Conservation (phyloP, 352 stramenopile species). For the Thalassiosira livingstoniorum region DNA sequence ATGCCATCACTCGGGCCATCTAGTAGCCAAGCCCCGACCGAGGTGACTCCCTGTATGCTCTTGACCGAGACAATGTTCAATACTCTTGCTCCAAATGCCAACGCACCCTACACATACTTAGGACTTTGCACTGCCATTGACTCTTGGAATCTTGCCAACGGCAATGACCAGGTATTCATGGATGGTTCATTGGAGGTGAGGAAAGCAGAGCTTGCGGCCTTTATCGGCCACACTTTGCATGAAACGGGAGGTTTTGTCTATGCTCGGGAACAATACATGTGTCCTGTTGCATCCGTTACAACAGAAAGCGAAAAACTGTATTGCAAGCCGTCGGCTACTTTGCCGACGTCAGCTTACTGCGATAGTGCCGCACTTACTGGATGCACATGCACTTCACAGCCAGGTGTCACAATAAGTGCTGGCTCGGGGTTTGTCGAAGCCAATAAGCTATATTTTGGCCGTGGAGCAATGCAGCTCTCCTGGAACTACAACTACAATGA, state of each 20-base stretch:
- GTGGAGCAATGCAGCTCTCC: slow-evolving; percentile 47
- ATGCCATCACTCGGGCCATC: no score
- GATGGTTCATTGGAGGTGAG: slow-evolving; percentile 34
- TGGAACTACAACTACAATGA: slow-evolving; percentile 59
- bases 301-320: slow-evolving; percentile 35
- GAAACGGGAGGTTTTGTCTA: slow-evolving; percentile 47
- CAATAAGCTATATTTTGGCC: slow-evolving; percentile 54
- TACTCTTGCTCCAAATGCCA: slow-evolving; percentile 42
- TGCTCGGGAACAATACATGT: slow-evolving; percentile 33
- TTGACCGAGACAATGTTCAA: slow-evolving; percentile 52
- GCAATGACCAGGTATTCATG: slow-evolving; percentile 51
- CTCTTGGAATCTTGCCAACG: slow-evolving; percentile 37
- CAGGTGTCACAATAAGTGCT: slow-evolving; percentile 31
- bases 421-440: slow-evolving; percentile 44
- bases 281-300: no score
- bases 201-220: slow-evolving; percentile 50
- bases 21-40: no score
- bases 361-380: slow-evolving; percentile 54
- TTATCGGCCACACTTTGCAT: slow-evolving; percentile 50
- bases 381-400: slow-evolving; percentile 53
- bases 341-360: slow-evolving; percentile 58
- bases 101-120: slow-evolving; percentile 44
- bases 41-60: slow-evolving; percentile 43
- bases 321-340: slow-evolving; percentile 56
- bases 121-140: slow-evolving; percentile 54